Base-by-base conservation (phyloP, 805 yeast species). In the Spathaspora girioi region DNA sequence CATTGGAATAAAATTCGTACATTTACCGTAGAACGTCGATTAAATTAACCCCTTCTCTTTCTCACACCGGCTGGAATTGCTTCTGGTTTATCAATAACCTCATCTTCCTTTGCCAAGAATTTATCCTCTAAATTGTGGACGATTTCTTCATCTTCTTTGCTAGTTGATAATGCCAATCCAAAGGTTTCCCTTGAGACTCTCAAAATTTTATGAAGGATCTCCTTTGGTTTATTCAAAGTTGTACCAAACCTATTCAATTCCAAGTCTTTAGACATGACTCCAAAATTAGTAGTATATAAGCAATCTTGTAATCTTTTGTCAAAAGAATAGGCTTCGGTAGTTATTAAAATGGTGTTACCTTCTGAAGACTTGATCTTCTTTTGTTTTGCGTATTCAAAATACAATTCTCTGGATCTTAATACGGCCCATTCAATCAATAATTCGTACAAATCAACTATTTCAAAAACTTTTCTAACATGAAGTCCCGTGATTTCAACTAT, bases 401-500 rank as follows among this genome's bases (percentile, higher is more conserved):
- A 73, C 35, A 78, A 66, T 32, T 67, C 63, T 46, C 73, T 69
- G 14, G 82, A 71, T 61, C 83, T 77, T 18, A 68, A 56, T 54
- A 77, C 69, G 5, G 84, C 79, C 86, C 87, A 84, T 43, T 78
- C 83, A 26, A 87, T 56, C 52, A 88, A 70, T 57, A 87, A 87
- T 43, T 76, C 75, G 15, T 86, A 75, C 48, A 88, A 78, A 20
- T 87, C 90, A 9, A 86, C 81, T 53, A 75, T 77, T 20, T 78
- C 65, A 63, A 87, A 87, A 1, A 86, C 91, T 60, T 81, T 80
- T 67, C 91, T 80, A 45, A 86, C 80, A 52, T 87, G 87, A 17
- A 81, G 60, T 6, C 83, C 80, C 5, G 83, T 73, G 45, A 86
- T 81, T 32, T 72, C 76, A 52, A 85, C 79, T 18, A 74, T 75